Percentiles rank a stretch among this genome's conserved stretches.
Conservation (phyloP, 2,329 filamentous ascomycete species). For the Trichophyton benhamiae region DNA sequence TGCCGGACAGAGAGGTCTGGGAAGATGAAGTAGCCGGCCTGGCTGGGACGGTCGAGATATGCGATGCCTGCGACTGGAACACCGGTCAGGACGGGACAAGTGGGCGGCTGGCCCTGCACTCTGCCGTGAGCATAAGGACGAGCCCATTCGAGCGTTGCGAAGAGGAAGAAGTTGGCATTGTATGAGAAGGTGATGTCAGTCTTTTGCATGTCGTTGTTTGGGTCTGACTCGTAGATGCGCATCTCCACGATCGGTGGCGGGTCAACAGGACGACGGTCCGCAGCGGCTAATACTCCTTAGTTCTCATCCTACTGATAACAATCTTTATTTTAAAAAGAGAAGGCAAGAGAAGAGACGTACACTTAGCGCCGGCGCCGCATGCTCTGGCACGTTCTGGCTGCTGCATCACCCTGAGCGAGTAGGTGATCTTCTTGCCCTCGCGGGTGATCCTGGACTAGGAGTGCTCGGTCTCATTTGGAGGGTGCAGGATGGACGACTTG, state of each 20-base stretch:
- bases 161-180: slow-evolving; percentile 96
- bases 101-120: slow-evolving; percentile 53
- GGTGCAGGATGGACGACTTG: slow-evolving; percentile 26
- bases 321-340: not conserved
- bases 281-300: slow-evolving; percentile 47
- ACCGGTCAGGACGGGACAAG: slow-evolving; percentile 76
- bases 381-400: slow-evolving; percentile 89
- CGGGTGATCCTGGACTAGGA: slow-evolving; percentile 50
- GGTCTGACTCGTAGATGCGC: slow-evolving; percentile 59
- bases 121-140: slow-evolving; percentile 72
- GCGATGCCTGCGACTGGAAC: slow-evolving; percentile 93
- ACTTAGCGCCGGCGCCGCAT: slow-evolving; percentile 90
- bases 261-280: slow-evolving; percentile 84
- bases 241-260: slow-evolving; percentile 90
- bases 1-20: slow-evolving; percentile 92
- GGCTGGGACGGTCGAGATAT: slow-evolving; percentile 73
- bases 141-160: slow-evolving; percentile 77
- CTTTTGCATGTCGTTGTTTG: slow-evolving; percentile 42
- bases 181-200: slow-evolving; percentile 77
- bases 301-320: not conserved
- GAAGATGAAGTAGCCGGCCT: slow-evolving; percentile 89
- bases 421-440: slow-evolving; percentile 65
- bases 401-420: slow-evolving; percentile 75
- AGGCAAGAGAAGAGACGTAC: slow-evolving; percentile 35
- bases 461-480: slow-evolving; percentile 44